phyloP scores from a whole-genome alignment of 768 basidiomycete genomes.

The Pholiota conissans region DNA sequence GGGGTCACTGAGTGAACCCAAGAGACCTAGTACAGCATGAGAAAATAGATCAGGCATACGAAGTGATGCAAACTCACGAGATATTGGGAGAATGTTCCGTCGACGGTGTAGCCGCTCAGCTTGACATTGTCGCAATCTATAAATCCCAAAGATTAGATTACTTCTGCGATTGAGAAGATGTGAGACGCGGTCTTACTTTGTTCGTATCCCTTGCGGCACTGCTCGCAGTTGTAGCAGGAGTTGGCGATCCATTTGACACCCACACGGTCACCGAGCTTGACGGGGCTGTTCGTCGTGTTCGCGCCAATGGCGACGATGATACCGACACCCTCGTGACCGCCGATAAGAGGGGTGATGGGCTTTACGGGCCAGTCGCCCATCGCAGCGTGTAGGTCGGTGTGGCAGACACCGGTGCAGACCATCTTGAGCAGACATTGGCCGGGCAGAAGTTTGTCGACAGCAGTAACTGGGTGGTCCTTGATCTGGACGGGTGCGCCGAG shows the following conservation, averaged over 20 bases:
- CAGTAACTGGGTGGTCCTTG: slow-evolving; percentile 56
- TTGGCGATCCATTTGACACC: slow-evolving; percentile 84
- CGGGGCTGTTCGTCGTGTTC: slow-evolving; percentile 54
- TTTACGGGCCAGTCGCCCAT: slow-evolving; percentile 79
- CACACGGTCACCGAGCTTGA: slow-evolving; percentile 78
- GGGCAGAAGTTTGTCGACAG: slow-evolving; percentile 54
- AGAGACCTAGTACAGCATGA: slow-evolving; percentile 43
- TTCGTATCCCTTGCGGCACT: slow-evolving; percentile 75
- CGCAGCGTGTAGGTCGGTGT: slow-evolving; percentile 79
- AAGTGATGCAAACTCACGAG: slow-evolving; percentile 35
- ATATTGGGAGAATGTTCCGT: slow-evolving; percentile 79
- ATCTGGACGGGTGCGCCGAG: slow-evolving; percentile 35
- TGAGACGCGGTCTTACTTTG: slow-evolving; percentile 48
- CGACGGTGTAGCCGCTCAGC: slow-evolving; percentile 69
- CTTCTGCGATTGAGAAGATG: neutral
- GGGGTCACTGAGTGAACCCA: slow-evolving; percentile 74
- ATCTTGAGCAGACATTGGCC: slow-evolving; percentile 80
- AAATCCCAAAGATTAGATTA: neutral
- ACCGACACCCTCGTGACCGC: slow-evolving; percentile 87
- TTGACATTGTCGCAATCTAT: slow-evolving; percentile 61
- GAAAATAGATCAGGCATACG: neutral
- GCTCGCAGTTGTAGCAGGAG: slow-evolving; percentile 71
- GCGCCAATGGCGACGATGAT: slow-evolving; percentile 77
- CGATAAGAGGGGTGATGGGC: slow-evolving; percentile 66
- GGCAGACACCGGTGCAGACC: slow-evolving; percentile 81